phyloP scores from a whole-genome alignment of 176 grass and related monocot genomes.

The Carex parvula region DNA sequence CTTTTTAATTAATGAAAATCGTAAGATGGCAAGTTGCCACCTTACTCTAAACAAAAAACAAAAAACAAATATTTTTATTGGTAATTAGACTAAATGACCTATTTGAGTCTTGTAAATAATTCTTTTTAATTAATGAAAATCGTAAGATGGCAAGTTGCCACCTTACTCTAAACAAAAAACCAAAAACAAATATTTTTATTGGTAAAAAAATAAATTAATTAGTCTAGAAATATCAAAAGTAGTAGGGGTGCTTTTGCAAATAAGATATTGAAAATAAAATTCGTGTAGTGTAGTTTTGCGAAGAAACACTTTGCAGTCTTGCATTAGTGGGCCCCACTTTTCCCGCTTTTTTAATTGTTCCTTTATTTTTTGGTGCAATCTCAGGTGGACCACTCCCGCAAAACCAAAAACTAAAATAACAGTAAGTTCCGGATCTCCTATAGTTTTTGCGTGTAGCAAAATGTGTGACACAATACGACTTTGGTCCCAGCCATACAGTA shows the following conservation, averaged over 20 bases:
- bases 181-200: too few species aligned
- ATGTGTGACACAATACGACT: background rate
- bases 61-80: too few species aligned
- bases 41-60: too few species aligned
- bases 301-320: constrained; percentile 10
- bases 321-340: background rate
- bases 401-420: background rate
- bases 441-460: background rate
- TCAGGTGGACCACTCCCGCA: background rate
- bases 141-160: too few species aligned
- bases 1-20: too few species aligned
- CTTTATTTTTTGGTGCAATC: constrained; percentile 2
- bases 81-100: background rate
- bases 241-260: background rate
- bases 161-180: too few species aligned
- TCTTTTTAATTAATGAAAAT: too few species aligned
- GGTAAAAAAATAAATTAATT: background rate
- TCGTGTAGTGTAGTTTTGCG: background rate
- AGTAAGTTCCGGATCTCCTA: background rate
- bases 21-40: too few species aligned
- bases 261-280: background rate
- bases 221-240: background rate
- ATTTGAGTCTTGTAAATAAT: too few species aligned
- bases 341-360: background rate
- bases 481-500: background rate